Percentiles rank a stretch among this genome's conserved stretches.
phyloP scores from a whole-genome alignment of 2,329 filamentous ascomycete species.

The Neonectria faginata region DNA sequence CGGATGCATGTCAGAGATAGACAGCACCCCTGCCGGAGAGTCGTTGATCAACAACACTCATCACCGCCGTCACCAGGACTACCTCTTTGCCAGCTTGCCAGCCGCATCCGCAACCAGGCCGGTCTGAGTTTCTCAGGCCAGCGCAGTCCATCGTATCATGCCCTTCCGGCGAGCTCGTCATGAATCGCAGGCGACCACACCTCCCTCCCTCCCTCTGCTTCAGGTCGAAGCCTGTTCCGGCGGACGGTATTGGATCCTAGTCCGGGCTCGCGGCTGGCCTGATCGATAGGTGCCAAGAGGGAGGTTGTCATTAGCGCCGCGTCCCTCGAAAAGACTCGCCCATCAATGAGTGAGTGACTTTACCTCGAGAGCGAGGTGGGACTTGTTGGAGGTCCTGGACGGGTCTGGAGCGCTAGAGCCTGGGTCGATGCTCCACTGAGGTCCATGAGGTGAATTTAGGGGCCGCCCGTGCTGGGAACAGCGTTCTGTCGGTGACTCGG shows the following conservation, averaged over 20 bases:
- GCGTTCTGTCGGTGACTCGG: slow-evolving; percentile 10
- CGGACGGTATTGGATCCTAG: slow-evolving; percentile 32
- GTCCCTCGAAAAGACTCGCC: slow-evolving; percentile 17
- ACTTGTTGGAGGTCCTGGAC: slow-evolving; percentile 3
- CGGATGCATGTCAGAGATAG: slow-evolving; percentile 31
- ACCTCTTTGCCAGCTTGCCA: not conserved
- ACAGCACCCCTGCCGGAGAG: slow-evolving; percentile 24
- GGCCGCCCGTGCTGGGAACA: slow-evolving; percentile 8
- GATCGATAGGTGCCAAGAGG: slow-evolving; percentile 35
- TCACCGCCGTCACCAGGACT: slow-evolving; percentile 4
- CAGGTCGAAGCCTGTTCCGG: slow-evolving; percentile 24
- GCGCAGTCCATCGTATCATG: slow-evolving; percentile 24
- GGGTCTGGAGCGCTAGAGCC: slow-evolving; percentile 5
- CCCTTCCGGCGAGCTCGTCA: slow-evolving; percentile 7
- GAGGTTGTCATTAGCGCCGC: slow-evolving; percentile 16
- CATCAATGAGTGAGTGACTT: slow-evolving; percentile 24
- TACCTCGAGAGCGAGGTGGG: slow-evolving; percentile 22
- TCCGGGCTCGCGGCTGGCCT: slow-evolving; percentile 10
- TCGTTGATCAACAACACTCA: slow-evolving; percentile 10
- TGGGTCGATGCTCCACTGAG: slow-evolving; percentile 14
- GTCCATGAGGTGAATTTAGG: not conserved
- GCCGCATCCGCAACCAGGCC: slow-evolving; percentile 10
- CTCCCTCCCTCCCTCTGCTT: slow-evolving; percentile 9
- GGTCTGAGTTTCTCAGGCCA: not conserved
- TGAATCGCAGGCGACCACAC: not conserved